A percentile compares a stretch with the other conserved stretches of the same genome.
Conservation (phyloP, 805 yeast species). For the Saccharomycopsis sp. region DNA sequence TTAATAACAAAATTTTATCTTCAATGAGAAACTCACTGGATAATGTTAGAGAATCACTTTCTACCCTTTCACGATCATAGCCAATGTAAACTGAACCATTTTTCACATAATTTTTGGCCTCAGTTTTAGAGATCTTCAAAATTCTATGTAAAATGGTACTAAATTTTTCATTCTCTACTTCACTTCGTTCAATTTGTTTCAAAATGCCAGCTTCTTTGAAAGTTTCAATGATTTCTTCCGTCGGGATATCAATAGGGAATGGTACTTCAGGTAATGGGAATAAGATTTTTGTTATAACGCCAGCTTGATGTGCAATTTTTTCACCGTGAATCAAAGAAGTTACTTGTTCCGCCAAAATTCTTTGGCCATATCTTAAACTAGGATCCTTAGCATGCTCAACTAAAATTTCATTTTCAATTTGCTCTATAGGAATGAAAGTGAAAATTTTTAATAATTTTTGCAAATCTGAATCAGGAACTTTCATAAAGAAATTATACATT, state of each 20-base stretch:
- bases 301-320: slow-evolving; percentile 65
- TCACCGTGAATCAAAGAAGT: slow-evolving; percentile 83
- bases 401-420: slow-evolving; percentile 51
- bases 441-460: slow-evolving; percentile 62
- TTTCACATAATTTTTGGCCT: slow-evolving; percentile 52
- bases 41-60: slow-evolving; percentile 41
- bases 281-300: slow-evolving; percentile 56
- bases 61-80: slow-evolving; percentile 44
- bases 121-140: slow-evolving; percentile 44
- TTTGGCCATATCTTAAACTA: slow-evolving; percentile 66
- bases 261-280: slow-evolving; percentile 52
- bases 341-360: slow-evolving; percentile 60
- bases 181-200: slow-evolving; percentile 29
- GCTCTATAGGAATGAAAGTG: slow-evolving; percentile 63
- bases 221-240: slow-evolving; percentile 45
- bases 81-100: slow-evolving; percentile 76
- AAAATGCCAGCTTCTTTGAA: slow-evolving; percentile 56
- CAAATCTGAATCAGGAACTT: slow-evolving; percentile 71
- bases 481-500: slow-evolving; percentile 78
- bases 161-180: slow-evolving; percentile 36
- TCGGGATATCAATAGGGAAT: slow-evolving; percentile 38
- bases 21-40: slow-evolving; percentile 49
- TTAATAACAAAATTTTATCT: slow-evolving; percentile 51
- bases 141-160: slow-evolving; percentile 46
- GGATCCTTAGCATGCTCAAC: slow-evolving; percentile 49